Conservation (phyloP, 2,329 filamentous ascomycete genomes). For the Chrysosporium keratinophilum region DNA sequence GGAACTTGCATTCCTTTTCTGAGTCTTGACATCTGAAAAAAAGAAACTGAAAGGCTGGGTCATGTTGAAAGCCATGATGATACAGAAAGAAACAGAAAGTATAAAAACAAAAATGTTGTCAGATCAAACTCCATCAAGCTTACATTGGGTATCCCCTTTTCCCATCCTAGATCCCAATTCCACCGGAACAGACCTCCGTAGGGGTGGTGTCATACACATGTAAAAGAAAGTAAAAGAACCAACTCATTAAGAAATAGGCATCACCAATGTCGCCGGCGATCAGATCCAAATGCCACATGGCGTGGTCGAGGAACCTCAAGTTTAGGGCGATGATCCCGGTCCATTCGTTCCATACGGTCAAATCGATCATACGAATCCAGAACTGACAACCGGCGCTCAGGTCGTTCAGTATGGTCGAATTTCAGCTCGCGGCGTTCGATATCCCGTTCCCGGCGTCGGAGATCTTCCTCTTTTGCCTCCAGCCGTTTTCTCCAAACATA, state of each 20-base stretch:
- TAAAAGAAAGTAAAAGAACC: neutral
- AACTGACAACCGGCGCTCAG: neutral
- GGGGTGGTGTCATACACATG: neutral
- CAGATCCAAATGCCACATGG: neutral
- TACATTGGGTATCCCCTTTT: neutral
- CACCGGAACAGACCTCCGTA: neutral
- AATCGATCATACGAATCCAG: conserved; percentile 11
- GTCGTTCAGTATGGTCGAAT: neutral
- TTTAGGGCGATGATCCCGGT: conserved; percentile 7
- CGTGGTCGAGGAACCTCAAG: neutral
- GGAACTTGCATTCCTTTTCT: neutral
- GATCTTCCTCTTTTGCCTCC: conserved; percentile 9
- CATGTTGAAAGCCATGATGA: too few species aligned
- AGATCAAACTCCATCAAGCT: neutral
- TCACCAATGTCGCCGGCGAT: neutral
- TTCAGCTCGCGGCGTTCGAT: conserved; percentile 8
- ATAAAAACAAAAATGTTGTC: neutral
- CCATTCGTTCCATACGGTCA: conserved; percentile 11
- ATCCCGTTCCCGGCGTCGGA: conserved; percentile 8
- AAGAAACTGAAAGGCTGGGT: neutral
- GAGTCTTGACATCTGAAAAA: neutral
- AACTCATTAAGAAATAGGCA: neutral
- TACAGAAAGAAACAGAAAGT: neutral
- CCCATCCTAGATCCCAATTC: neutral
- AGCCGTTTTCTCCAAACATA: conserved; percentile 11